phyloP scores from a whole-genome alignment of 2,329 filamentous ascomycete species.

The Cladosporium sp. region DNA sequence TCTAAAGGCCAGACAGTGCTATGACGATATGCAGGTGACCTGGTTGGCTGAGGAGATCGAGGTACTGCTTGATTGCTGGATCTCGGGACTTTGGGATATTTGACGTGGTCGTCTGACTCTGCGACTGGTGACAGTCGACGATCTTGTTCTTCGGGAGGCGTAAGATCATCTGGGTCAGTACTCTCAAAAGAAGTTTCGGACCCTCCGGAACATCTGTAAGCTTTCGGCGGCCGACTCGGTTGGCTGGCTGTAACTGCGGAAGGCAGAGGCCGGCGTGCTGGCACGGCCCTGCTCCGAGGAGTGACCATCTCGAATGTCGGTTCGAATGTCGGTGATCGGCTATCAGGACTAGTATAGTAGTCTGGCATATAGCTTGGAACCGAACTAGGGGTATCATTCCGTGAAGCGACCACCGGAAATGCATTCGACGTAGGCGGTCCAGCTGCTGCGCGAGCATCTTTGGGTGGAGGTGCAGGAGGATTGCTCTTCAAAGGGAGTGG shows the following conservation, averaged over 20 bases:
- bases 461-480: background rate
- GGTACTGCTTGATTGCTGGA: constrained; percentile 42
- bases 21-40: constrained; percentile 10
- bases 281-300: background rate
- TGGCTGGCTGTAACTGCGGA: constrained; percentile 20
- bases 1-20: constrained; percentile 2
- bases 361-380: constrained; percentile 21
- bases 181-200: constrained; percentile 44
- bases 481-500: constrained; percentile 11
- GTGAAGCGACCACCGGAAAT: constrained; percentile 7
- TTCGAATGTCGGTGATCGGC: constrained; percentile 20
- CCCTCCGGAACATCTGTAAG: constrained; percentile 21
- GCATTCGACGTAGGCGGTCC: background rate
- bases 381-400: constrained; percentile 14
- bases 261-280: constrained; percentile 10
- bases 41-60: constrained; percentile 23
- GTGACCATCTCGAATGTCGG: background rate
- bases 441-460: background rate
- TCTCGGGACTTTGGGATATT: constrained; percentile 44
- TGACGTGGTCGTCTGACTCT: constrained; percentile 31
- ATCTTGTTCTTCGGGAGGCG: constrained; percentile 40
- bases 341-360: constrained; percentile 28
- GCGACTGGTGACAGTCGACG: constrained; percentile 38
- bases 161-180: constrained; percentile 39
- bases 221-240: constrained; percentile 15